Percentiles rank a stretch among this genome's conserved stretches.
phyloP scores from a whole-genome alignment of 2,329 filamentous ascomycete genomes.

The Aspergillus quadrilineatus region DNA sequence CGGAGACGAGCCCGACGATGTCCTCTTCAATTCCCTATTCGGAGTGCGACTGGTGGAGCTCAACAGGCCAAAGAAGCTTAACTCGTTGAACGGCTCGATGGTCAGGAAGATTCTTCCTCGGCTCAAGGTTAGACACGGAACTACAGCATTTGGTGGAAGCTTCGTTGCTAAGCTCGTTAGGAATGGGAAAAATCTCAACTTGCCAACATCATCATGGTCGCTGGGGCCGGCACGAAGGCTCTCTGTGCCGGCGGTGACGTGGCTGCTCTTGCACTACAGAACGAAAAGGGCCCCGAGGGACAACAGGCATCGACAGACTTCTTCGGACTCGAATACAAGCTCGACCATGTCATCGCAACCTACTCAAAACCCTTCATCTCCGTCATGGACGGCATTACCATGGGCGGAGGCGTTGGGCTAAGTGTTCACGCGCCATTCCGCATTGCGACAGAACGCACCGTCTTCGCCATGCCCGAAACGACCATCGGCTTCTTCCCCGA shows the following conservation, averaged over 20 bases:
- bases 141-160: not conserved
- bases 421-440: slow-evolving; percentile 94
- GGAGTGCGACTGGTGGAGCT: slow-evolving; percentile 90
- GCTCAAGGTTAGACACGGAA: slow-evolving; percentile 54
- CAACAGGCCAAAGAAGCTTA: slow-evolving; percentile 88
- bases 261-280: slow-evolving; percentile 70
- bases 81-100: slow-evolving; percentile 93
- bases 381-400: slow-evolving; percentile 96
- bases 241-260: slow-evolving; percentile 96
- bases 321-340: slow-evolving; percentile 92
- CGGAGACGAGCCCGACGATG: slow-evolving; percentile 80
- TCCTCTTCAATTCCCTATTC: slow-evolving; percentile 85
- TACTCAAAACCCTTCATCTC: slow-evolving; percentile 91
- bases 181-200: slow-evolving; percentile 96
- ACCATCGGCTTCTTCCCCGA: slow-evolving; percentile 99
- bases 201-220: slow-evolving; percentile 88
- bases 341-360: slow-evolving; percentile 92
- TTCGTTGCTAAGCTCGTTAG: slow-evolving; percentile 29
- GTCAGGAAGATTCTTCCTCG: slow-evolving; percentile 88
- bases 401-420: slow-evolving; percentile 94
- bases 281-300: slow-evolving; percentile 65
- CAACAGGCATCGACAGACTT: slow-evolving; percentile 76
- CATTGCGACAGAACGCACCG: slow-evolving; percentile 90
- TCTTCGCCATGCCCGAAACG: slow-evolving; percentile 98
- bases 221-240: slow-evolving; percentile 79